Evolutionary conservation across 495 filamentous ascomycete genomes (phyloP), one percentile per base, ranked within the genome.

Genomic region (Talaromyces adpressus): DNA sequence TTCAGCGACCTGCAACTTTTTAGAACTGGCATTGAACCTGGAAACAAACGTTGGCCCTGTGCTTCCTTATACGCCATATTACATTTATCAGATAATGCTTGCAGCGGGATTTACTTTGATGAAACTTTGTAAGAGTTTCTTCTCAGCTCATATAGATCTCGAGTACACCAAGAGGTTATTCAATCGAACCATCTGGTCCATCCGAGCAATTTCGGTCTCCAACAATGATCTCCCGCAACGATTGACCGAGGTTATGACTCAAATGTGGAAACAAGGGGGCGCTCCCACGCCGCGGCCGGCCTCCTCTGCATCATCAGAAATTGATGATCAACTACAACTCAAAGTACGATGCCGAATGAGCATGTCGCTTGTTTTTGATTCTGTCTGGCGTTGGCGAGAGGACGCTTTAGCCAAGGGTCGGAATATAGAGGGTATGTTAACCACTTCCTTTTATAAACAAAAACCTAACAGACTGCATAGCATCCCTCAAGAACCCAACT

Each of bases 321-420:
- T 84, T 12, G 91, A 96, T 70, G 89, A 90, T 60, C 80, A 78
- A 39, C 71, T 97, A 57, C 87, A 92, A 74, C 79, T 97, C 16
- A 93, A 91, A 73, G 91, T 96, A 5, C 85, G 91, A 62, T 94
- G 91, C 69, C 84, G 92, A 9, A 92, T 93, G 84, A 95, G 91
- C 73, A 93, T 97, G 89, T 93, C 90, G 67, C 79, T 96, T 6
- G 89, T 97, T 2, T 96, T 89, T 71, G 92, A 97, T 75, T 91
- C 89, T 4, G 91, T 95, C 25, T 96, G 91, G 91, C 86, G 91
- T 61, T 97, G 92, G 92, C 82, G 92, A 63, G 91, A 95, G 69
- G 89, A 92, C 72, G 89, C 89, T 65, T 88, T 92, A 69, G 87
- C 89, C 41, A 86, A 89, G 72, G 90, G 87, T 7, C 82, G 90